Conservation (phyloP, 805 yeast genomes). For the Wickerhamomyces queroliae region DNA sequence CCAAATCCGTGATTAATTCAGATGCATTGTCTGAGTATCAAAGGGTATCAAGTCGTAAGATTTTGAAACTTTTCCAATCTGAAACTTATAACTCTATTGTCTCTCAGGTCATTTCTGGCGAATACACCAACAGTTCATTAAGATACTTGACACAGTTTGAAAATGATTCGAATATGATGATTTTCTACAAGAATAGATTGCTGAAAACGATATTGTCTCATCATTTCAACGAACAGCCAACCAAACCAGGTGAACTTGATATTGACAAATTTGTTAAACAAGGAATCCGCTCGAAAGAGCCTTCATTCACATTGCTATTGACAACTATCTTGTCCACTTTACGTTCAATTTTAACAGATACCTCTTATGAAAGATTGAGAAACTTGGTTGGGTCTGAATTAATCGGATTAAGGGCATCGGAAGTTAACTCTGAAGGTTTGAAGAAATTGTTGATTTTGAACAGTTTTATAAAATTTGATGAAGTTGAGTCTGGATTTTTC, state of each 20-base stretch:
- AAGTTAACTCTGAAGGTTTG: slow-evolving; percentile 38
- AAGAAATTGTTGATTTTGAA: slow-evolving; percentile 42
- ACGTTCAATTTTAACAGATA: slow-evolving; percentile 29
- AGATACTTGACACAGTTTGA: neutral
- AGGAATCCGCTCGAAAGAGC: slow-evolving; percentile 28
- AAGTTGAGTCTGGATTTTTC: slow-evolving; percentile 24
- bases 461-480: slow-evolving; percentile 27
- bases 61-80: slow-evolving; percentile 4
- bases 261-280: slow-evolving; percentile 29
- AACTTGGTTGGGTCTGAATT: slow-evolving; percentile 61
- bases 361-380: slow-evolving; percentile 44
- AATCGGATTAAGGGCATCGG: slow-evolving; percentile 42
- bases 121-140: slow-evolving; percentile 9
- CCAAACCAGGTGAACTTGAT: slow-evolving; percentile 19
- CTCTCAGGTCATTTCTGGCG: slow-evolving; percentile 13
- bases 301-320: slow-evolving; percentile 15
- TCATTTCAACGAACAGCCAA: slow-evolving; percentile 8
- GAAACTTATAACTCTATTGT: slow-evolving; percentile 17
- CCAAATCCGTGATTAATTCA: neutral
- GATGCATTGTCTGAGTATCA: neutral
- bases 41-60: neutral
- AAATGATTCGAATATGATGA: slow-evolving; percentile 4
- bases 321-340: slow-evolving; percentile 30
- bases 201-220: slow-evolving; percentile 29
- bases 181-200: slow-evolving; percentile 30